A percentile compares a stretch with the other conserved stretches of the same genome.
These are phyloP conservation scores for Cladosporium sphaerospermum DNA, from an alignment of 2,329 filamentous ascomycete genomes.

Conservation along the genomic window DNA sequence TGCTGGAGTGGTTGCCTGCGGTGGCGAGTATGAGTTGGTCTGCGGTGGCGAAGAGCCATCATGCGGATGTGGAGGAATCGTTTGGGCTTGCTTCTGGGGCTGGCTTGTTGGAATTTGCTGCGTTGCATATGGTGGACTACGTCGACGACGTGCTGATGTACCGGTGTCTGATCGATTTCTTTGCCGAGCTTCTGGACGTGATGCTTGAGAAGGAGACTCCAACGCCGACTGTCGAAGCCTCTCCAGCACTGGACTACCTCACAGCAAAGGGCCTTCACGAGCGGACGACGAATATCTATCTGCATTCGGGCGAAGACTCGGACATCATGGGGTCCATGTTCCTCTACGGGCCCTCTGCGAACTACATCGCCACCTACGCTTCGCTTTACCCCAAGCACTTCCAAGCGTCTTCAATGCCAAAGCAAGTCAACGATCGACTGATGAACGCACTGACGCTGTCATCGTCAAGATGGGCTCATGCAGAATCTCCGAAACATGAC, in stretches of 20 bases:
- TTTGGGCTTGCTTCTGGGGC: conserved; percentile 31
- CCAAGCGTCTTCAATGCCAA: conserved; percentile 39
- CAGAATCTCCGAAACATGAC: conserved; percentile 49
- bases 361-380: conserved; percentile 53
- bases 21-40: conserved; percentile 51
- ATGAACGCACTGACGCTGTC: conserved; percentile 40
- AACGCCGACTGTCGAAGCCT: conserved; percentile 4
- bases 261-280: conserved; percentile 46
- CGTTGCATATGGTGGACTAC: conserved; percentile 50
- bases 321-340: conserved; percentile 49
- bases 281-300: conserved; percentile 44
- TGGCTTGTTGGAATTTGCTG: conserved; percentile 50
- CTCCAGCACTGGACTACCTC: conserved; percentile 45
- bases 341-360: conserved; percentile 49
- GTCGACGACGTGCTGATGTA: conserved; percentile 54
- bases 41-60: conserved; percentile 45
- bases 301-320: conserved; percentile 40
- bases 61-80: conserved; percentile 44
- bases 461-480: conserved; percentile 46
- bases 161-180: conserved; percentile 54
- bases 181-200: conserved; percentile 46
- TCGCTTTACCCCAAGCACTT: conserved; percentile 51
- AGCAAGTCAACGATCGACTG: conserved; percentile 44
- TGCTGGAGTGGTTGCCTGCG: conserved; percentile 53
- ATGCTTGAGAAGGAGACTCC: conserved; percentile 12